phyloP scores from a whole-genome alignment of 192 early-diverging fungal species.

The Backusella mclennaniae region DNA sequence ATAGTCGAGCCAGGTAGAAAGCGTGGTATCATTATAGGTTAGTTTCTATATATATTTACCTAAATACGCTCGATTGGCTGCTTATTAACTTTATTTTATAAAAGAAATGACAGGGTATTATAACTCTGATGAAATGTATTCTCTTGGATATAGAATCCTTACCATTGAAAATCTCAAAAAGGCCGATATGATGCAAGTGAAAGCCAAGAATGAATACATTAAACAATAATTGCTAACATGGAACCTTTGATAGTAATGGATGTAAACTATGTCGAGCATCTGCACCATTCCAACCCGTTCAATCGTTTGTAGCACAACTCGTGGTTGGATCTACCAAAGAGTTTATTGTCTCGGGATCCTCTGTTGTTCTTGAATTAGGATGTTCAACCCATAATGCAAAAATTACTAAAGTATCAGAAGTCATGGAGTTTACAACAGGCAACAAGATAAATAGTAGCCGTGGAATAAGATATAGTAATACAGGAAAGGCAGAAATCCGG shows the following conservation, averaged over 20 bases:
- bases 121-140: constrained; percentile 79
- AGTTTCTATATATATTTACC: background rate
- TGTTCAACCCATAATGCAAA: constrained; percentile 74
- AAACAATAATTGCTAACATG: background rate
- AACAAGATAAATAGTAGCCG: constrained; percentile 84
- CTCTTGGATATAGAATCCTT: constrained; percentile 69
- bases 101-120: constrained; percentile 72
- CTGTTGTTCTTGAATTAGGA: constrained; percentile 81
- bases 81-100: background rate
- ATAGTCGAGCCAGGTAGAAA: constrained; percentile 80
- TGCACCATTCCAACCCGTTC: constrained; percentile 70
- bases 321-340: constrained; percentile 89
- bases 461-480: constrained; percentile 53
- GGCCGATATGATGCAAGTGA: constrained; percentile 51
- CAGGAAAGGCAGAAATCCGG: constrained; percentile 82
- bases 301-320: constrained; percentile 79
- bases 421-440: constrained; percentile 79
- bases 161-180: constrained; percentile 64
- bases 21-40: constrained; percentile 72
- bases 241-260: constrained; percentile 52
- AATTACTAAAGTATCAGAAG: constrained; percentile 71
- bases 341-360: constrained; percentile 88
- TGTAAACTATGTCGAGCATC: constrained; percentile 76
- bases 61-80: background rate
- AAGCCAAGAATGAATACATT: background rate